Conservation (phyloP, 73 alveolate species). For the Paramecium bursaria region DNA sequence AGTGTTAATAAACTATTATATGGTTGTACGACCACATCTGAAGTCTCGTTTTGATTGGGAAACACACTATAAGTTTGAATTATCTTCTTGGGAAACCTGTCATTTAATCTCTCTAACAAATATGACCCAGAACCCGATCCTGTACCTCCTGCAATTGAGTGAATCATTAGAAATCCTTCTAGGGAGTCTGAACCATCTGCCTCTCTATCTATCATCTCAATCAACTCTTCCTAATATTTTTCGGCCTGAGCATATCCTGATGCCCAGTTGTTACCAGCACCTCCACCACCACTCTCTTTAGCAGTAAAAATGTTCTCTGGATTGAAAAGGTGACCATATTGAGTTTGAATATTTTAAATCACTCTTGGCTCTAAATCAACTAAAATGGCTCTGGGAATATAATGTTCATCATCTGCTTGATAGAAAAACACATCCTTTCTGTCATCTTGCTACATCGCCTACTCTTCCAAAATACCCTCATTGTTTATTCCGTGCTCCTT, state of each 20-base stretch:
- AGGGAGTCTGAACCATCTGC: constrained; percentile 99
- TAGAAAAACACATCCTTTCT: constrained; percentile 99
- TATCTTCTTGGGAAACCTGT: constrained; percentile 93
- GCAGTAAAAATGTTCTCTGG: constrained; percentile 96
- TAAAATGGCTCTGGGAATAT: constrained; percentile 98
- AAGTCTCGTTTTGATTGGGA: constrained; percentile 88
- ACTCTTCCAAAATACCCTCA: constrained; percentile 95
- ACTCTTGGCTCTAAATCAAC: constrained; percentile 99
- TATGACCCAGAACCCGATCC: constrained; percentile 99
- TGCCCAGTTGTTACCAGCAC: constrained; percentile 99
- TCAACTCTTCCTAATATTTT: constrained; percentile 93
- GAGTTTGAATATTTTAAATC: constrained; percentile 81
- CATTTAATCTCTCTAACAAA: constrained; percentile 96
- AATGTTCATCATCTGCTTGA: constrained; percentile 99
- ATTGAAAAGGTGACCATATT: constrained; percentile 89
- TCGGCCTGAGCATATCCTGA: constrained; percentile 95
- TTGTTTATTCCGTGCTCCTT: constrained; percentile 98
- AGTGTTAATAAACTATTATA: constrained; percentile 88
- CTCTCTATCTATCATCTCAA: constrained; percentile 99
- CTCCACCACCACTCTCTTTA: constrained; percentile 99
- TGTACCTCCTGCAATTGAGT: constrained; percentile 98
- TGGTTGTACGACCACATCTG: constrained; percentile 99
- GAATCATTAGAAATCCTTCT: constrained; percentile 93
- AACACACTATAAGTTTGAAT: constrained; percentile 94
- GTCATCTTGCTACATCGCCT: constrained; percentile 94